Base-by-base conservation (phyloP, 1,139 yeast species). In the Citeromyces hawaiiensis region DNA sequence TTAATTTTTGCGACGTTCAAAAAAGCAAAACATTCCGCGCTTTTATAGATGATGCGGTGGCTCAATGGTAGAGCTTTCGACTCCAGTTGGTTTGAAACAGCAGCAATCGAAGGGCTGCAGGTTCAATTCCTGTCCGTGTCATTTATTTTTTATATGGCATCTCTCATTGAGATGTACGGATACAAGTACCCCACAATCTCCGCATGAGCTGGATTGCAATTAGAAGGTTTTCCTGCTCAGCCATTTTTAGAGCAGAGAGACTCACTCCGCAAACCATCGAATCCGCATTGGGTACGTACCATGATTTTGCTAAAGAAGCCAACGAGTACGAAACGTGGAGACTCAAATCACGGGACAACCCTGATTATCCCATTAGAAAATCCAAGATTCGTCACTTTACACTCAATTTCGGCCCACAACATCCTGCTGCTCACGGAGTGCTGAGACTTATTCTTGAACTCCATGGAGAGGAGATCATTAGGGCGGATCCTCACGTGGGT, bases 341-440 rank as follows among this genome's bases (percentile, higher is more conserved):
- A 36, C 43, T 56, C 36, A 41, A 42, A 38, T 54, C 55, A 40
- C 57, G 49, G 42, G 61, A 57, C 46, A 51, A 59, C 11, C 60
- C 61, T 10, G 60, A 56, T 35, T 56, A 45, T 39, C 52, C 53
- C 5, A 49, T 53, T 15, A 49, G 57, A 39, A 59, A 58, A 44
- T 56, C 66, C 44, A 80, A 82, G 57, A 77, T 83, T 54, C 76
- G 94, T 61, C 94, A 83, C 59, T 83, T 83, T 64, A 83, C 94
- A 40, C 77, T 85, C 57, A 85, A 83, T 63, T 85, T 85, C 55
- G 95, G 94, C 34, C 94, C 95, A 36, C 95, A 83, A 63, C 95
- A 83, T 67, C 95, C 95, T 27, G 95, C 95, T 45, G 94, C 94
- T 37, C 95, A 83, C 65, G 95, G 95, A 48, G 95, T 83, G 63